Base-by-base conservation (phyloP, 2,329 filamentous ascomycete genomes). In the Orbilia oligospora region DNA sequence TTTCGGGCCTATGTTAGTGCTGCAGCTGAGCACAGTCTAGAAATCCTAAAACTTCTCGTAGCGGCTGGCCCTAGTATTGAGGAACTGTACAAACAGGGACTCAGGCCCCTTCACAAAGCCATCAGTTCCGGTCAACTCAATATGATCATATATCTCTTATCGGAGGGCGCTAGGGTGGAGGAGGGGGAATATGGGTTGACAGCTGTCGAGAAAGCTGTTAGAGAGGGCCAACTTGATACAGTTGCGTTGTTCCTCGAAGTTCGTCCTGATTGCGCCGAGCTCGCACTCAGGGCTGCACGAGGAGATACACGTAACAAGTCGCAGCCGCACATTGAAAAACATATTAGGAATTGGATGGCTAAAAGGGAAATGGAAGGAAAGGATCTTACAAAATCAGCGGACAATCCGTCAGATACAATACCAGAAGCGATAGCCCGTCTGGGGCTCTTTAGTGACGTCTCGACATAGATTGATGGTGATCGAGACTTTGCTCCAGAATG, bases 191-290 rank as follows among this genome's bases (percentile, higher is more conserved):
- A n/a, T n/a, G n/a, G n/a, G n/a, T n/a, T n/a, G 14, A 51, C 46
- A 3, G 46, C 63, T n/a, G 10, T 67, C 9, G 46, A 51, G 10
- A 2, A 0, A 8, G 44, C 63, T 38, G 33, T 53, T 10, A 3
- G 8, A 0, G 3, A 5, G 1, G 46, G 16, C 20, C 24, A n/a
- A 18, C 41, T 67, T 38, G 65, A 68, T 22, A 56, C 27, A 16
- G 22, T 68, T 56, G 27, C 49, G n/a, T 38, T 68, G 5, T 56
- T 68, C 9, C 24, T 68, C 22, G 65, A 68, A 20, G 12, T 68
- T 33, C n/a, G 58, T n/a, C 63, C 46, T n/a, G 18, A 20, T n/a
- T 67, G 63, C 38, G 16, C 10, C 3, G 16, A 41, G n/a, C 27
- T 41, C n/a, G 63, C 63, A 2, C 44, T 67, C 22, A 14, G 22